phyloP scores from a whole-genome alignment of 805 yeast species.

The Metschnikowia corniflorae region DNA sequence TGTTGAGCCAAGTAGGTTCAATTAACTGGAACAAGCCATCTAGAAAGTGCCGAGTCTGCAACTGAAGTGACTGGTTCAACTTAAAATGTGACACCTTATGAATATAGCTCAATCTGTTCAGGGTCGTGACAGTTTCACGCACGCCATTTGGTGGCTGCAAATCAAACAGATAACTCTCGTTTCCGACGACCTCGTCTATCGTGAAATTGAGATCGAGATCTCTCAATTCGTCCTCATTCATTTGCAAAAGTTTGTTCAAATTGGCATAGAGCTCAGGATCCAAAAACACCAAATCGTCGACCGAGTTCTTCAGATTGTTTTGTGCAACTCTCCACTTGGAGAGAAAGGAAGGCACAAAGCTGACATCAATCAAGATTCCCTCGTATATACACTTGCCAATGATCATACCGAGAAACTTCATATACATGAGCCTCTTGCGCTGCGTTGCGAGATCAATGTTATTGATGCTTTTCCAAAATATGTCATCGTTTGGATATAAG shows the following conservation, averaged over 20 bases:
- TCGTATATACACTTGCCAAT: constrained; percentile 90
- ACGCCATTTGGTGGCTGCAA: constrained; percentile 59
- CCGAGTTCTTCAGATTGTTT: constrained; percentile 48
- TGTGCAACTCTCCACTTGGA: constrained; percentile 55
- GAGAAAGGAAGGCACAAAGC: constrained; percentile 83
- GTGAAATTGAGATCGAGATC: constrained; percentile 66
- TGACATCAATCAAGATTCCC: constrained; percentile 71
- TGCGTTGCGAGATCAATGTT: constrained; percentile 30
- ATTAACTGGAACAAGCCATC: constrained; percentile 70
- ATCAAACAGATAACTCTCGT: constrained; percentile 44
- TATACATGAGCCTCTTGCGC: constrained; percentile 25
- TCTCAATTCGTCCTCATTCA: constrained; percentile 55
- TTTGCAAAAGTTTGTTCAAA: constrained; percentile 56
- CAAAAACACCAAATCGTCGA: constrained; percentile 72
- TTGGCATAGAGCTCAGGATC: constrained; percentile 67
- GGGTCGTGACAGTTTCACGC: constrained; percentile 48
- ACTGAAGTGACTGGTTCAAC: constrained; percentile 57
- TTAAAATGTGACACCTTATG: constrained; percentile 77
- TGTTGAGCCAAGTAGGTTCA: constrained; percentile 68
- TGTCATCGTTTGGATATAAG: constrained; percentile 69
- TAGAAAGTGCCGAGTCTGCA: constrained; percentile 60
- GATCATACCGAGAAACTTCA: constrained; percentile 72
- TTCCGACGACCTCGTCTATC: constrained; percentile 46
- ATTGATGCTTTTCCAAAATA: constrained; percentile 32
- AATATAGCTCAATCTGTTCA: constrained; percentile 68